These are phyloP conservation scores for Catenaria anguillulae DNA, from an alignment of 371 early-diverging fungal species.

Conservation along the genomic window DNA sequence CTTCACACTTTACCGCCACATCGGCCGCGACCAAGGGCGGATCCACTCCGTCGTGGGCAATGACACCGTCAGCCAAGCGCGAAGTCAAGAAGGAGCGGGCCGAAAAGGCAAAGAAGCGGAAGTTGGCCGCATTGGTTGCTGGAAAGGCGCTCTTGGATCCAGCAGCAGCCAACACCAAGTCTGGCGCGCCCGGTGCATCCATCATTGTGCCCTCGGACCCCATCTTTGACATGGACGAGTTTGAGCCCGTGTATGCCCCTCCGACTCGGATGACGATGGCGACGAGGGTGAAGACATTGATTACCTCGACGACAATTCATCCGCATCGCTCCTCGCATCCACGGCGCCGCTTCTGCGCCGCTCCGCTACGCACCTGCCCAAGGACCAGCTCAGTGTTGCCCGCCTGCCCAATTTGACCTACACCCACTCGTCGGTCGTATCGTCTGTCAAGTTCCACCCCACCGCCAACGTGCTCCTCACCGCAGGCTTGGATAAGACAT, in stretches of 20 bases:
- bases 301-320: not conserved
- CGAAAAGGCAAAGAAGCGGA: not conserved
- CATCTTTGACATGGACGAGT: not conserved
- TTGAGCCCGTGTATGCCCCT: too few species aligned
- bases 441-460: conserved; percentile 75
- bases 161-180: too few species aligned
- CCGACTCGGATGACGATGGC: not conserved
- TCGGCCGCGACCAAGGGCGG: too few species aligned
- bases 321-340: not conserved
- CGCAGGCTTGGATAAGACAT: conserved; percentile 64
- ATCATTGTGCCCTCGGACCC: conserved; percentile 49
- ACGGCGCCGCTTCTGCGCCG: not conserved
- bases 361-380: not conserved
- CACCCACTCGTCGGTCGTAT: conserved; percentile 36
- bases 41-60: not conserved
- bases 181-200: too few species aligned
- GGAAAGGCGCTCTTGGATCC: too few species aligned
- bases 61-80: not conserved
- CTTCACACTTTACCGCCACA: not conserved
- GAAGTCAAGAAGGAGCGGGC: not conserved
- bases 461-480: conserved; percentile 72
- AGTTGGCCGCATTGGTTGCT: not conserved
- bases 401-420: not conserved
- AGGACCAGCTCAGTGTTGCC: not conserved
- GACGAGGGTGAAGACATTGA: not conserved